Percentiles rank a stretch among this genome's conserved stretches.
These are phyloP conservation scores for Potentilla sterilis DNA, from an alignment of 306 rosid genomes.

Conservation along the genomic window DNA sequence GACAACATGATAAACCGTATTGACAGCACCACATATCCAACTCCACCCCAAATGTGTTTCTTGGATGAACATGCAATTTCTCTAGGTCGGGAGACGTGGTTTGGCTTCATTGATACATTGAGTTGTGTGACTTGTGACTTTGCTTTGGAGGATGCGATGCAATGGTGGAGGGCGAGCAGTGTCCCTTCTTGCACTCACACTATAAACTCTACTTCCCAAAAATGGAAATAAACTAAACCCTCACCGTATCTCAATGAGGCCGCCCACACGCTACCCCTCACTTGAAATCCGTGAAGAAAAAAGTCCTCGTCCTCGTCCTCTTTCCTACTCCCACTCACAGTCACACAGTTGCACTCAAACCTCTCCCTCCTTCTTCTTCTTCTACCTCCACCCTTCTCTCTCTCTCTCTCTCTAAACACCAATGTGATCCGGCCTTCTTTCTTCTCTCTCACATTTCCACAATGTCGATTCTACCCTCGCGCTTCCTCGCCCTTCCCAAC, in stretches of 20 bases:
- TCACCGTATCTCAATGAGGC: neutral
- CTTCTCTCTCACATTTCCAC: constrained; percentile 4
- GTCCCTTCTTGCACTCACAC: neutral
- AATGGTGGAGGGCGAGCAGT: neutral
- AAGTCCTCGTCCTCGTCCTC: constrained; percentile 2
- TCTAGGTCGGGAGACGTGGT: too few species aligned
- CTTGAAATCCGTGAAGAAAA: neutral
- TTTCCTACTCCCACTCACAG: neutral
- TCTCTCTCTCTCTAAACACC: neutral
- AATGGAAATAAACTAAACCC: neutral
- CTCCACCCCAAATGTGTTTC: too few species aligned
- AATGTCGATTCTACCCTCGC: constrained; percentile 46
- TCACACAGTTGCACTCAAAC: constrained; percentile 1
- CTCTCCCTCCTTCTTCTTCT: neutral
- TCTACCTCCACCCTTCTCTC: neutral
- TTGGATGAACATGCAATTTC: too few species aligned
- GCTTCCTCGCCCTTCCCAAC: constrained; percentile 17
- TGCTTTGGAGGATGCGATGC: neutral
- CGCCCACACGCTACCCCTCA: neutral
- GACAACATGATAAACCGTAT: too few species aligned
- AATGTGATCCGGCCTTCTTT: neutral
- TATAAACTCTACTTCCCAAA: neutral
- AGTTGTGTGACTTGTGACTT: neutral
- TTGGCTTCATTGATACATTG: too few species aligned
- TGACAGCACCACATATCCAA: too few species aligned